phyloP scores from a whole-genome alignment of 495 filamentous ascomycete genomes.

The Aspergillus ostianus region DNA sequence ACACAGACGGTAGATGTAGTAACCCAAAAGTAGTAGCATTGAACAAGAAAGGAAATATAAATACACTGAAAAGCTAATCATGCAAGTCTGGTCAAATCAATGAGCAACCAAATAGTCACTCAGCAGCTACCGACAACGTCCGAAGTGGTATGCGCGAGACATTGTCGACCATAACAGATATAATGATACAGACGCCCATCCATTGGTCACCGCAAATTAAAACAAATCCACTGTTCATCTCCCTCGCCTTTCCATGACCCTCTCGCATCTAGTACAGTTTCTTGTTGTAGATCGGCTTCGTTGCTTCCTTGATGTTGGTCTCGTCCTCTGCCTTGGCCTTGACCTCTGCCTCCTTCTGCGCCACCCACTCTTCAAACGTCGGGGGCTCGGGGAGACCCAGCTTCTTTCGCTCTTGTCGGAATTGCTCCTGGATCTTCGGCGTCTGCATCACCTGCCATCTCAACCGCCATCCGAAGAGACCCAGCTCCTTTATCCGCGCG shows the following conservation, averaged over 20 bases:
- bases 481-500: constrained; percentile 75
- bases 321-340: constrained; percentile 32
- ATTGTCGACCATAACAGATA: constrained; percentile 17
- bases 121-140: neutral
- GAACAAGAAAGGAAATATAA: constrained; percentile 30
- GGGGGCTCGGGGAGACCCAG: constrained; percentile 46
- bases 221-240: constrained; percentile 8
- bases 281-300: constrained; percentile 36
- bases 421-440: constrained; percentile 55
- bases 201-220: constrained; percentile 10
- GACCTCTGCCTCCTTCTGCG: constrained; percentile 37
- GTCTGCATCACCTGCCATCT: constrained; percentile 84
- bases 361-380: constrained; percentile 41
- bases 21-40: constrained; percentile 25
- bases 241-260: neutral
- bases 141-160: constrained; percentile 19
- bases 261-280: constrained; percentile 24
- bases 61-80: constrained; percentile 35
- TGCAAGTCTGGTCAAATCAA: constrained; percentile 13
- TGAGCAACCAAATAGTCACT: neutral
- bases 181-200: constrained; percentile 32
- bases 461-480: constrained; percentile 82
- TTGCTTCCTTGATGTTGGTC: constrained; percentile 38
- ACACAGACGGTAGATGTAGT: neutral
- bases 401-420: constrained; percentile 52